Evolutionary conservation across 371 early-diverging fungal genomes (phyloP), one percentile per base, ranked within the genome.

Genomic region (Lichtheimia hyalospora): DNA sequence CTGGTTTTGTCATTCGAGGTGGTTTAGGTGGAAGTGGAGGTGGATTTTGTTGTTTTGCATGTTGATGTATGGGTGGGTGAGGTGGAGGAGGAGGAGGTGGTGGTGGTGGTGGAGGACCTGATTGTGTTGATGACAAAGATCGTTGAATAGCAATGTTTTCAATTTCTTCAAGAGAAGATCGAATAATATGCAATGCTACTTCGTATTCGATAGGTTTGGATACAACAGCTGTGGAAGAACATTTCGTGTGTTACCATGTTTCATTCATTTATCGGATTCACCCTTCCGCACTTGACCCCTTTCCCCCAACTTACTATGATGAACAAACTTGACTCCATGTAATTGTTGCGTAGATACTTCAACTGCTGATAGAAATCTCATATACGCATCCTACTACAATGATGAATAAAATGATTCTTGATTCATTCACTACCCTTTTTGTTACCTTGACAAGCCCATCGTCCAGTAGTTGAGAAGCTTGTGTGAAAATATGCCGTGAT

Each of bases 21-120:
- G 77, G 77, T 65, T 71, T 77, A 16, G 77, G 77, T 18, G 77
- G 77, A 41, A 73, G 39, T 3, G 78, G 78, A 50, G 78, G 77
- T 24, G 68, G 68, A 18, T 60, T 4, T 57, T 54, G 21, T 15
- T 51, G 18, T 3, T 58, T 20, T 20, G 41, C 51, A 21, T 54
- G 62, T 48, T 15, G 67, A 46, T 5, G 59, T 39, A 52, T 64
- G 59, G 13, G 57, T 12, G 55, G 44, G 10, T 34, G 34, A 25
- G 27, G 25, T 10, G 28, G 14, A 20, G 28, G 20, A 15, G 43
- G 59, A 28, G 49, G 24, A 25, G 53, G 48, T 27, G 53, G 16
- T 10, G 39, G 53, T 44, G 46, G 58, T 14, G 54, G 23, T 25
- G 41, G 23, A 2, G 60, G 48, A 34, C 34, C 34, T 2, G 34